Evolutionary conservation across 345 rosid species (phyloP).

Genomic region (Arabidopsis suecica): DNA sequence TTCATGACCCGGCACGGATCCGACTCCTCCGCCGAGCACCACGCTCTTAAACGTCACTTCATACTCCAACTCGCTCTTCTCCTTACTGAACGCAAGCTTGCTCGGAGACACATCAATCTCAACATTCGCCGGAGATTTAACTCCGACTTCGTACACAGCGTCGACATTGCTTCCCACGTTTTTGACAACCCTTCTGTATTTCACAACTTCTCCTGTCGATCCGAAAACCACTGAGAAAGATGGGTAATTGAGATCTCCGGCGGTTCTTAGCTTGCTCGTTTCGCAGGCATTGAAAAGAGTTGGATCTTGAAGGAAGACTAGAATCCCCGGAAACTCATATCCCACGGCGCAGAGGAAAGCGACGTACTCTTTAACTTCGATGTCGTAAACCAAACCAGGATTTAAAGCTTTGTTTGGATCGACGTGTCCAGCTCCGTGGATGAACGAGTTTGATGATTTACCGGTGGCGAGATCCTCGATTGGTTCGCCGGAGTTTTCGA

Average conservation of each 20-base stretch:
- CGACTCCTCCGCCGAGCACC: constrained; percentile 45
- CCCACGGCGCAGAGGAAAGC: constrained; percentile 86
- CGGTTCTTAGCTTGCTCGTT: constrained; percentile 44
- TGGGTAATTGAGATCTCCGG: constrained; percentile 77
- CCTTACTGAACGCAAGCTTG: constrained; percentile 65
- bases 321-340: constrained; percentile 57
- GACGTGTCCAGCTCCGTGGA: constrained; percentile 86
- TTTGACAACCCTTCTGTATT: constrained; percentile 62
- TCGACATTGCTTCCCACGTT: constrained; percentile 66
- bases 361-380: constrained; percentile 54
- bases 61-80: constrained; percentile 53
- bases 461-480: constrained; percentile 82
- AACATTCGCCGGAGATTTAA: constrained; percentile 63
- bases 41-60: constrained; percentile 67
- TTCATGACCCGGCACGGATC: constrained; percentile 37
- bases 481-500: constrained; percentile 67
- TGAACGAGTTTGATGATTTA: constrained; percentile 63
- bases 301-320: constrained; percentile 63
- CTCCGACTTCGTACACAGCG: constrained; percentile 64
- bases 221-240: constrained; percentile 67
- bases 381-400: constrained; percentile 84
- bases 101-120: constrained; percentile 64
- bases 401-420: constrained; percentile 79
- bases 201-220: constrained; percentile 48
- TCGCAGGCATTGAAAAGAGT: constrained; percentile 48